Conservation (phyloP, 176 grass and related monocot species). For the Stipa capillata region DNA sequence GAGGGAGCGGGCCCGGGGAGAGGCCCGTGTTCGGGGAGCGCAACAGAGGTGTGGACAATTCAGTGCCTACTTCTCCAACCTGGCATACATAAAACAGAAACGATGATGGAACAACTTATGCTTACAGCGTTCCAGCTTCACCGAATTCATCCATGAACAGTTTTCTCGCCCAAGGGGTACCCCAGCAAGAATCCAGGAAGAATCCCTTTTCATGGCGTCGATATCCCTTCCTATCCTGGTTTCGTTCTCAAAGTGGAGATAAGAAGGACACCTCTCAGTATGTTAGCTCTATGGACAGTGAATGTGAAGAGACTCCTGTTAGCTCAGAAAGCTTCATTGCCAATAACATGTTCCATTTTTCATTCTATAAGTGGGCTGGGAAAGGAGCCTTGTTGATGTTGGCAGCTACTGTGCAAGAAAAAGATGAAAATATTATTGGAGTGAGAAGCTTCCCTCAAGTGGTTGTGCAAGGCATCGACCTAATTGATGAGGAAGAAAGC, state of each 20-base stretch:
- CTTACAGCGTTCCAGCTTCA: conserved; percentile 49
- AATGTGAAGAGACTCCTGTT: conserved; percentile 33
- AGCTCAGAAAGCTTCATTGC: conserved; percentile 42
- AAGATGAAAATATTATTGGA: conserved; percentile 27
- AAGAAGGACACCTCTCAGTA: conserved; percentile 23
- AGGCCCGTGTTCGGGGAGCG: conserved; percentile 72
- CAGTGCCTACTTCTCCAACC: conserved; percentile 28
- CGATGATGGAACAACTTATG: conserved; percentile 44
- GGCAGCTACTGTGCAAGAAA: conserved; percentile 41
- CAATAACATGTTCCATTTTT: conserved; percentile 82
- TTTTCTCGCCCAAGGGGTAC: conserved; percentile 11
- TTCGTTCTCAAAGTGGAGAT: conserved; percentile 37
- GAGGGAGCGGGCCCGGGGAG: conserved; percentile 28
- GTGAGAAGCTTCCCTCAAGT: conserved; percentile 63
- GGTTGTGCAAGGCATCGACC: conserved; percentile 59
- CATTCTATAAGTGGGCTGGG: conserved; percentile 76
- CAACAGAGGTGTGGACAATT: conserved; percentile 35
- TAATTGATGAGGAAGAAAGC: conserved; percentile 56
- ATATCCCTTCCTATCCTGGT: conserved; percentile 51
- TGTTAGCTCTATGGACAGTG: conserved; percentile 42
- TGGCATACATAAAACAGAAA: conserved; percentile 26
- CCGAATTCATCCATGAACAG: conserved; percentile 40
- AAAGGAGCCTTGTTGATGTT: conserved; percentile 69
- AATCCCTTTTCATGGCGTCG: conserved; percentile 40
- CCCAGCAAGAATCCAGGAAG: conserved; percentile 32